Evolutionary conservation across 352 stramenopile genomes (phyloP), one percentile per base, ranked within the genome.

Genomic region (Globisporangium cederbergense): DNA sequence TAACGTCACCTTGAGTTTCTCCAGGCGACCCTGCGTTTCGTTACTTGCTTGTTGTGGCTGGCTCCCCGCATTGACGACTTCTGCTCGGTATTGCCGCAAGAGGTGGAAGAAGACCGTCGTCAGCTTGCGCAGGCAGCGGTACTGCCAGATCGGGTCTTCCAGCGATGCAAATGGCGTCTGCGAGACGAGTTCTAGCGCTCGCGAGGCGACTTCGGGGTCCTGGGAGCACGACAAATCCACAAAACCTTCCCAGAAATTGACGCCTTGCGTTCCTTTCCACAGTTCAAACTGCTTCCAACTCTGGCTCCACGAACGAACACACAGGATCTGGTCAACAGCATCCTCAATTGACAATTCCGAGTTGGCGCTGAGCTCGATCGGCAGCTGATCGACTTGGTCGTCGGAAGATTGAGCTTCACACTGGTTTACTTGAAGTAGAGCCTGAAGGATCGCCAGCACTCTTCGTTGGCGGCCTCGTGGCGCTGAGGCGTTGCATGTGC

Each of bases 121-220:
- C 18, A 92, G 64, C 43, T 91, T 90, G 22, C 75, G 74, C 18
- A 93, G 42, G 46, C 81, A 91, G 9, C 75, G 79, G 56, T 90
- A 91, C 51, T 93, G 86, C 81, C 86, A 91, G 10, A 68, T 49
- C 0, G 86, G 82, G 58, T 93, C 76, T 60, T 95, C 84, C 0
- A 95, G 71, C 36, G 78, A 82, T 46, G 76, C 62, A 58, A 93
- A 91, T 5, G 84, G 79, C 7, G 74, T 85, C 28, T 73, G 71
- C 2, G 65, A 68, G 51, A 91, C 49, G 0, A 95, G 64, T 9
- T 75, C 64, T 3, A 95, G 75, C 8, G 83, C 82, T 18, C 66
- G 66, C 16, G 73, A 68, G n/a, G 77, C 67, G 0, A 87, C 78
- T 9, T 72, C 47, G 4, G 57, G 28, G 46, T 89, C 69, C 2